Conservation (phyloP, 192 early-diverging fungal genomes). For the Gaertneriomyces sp. region DNA sequence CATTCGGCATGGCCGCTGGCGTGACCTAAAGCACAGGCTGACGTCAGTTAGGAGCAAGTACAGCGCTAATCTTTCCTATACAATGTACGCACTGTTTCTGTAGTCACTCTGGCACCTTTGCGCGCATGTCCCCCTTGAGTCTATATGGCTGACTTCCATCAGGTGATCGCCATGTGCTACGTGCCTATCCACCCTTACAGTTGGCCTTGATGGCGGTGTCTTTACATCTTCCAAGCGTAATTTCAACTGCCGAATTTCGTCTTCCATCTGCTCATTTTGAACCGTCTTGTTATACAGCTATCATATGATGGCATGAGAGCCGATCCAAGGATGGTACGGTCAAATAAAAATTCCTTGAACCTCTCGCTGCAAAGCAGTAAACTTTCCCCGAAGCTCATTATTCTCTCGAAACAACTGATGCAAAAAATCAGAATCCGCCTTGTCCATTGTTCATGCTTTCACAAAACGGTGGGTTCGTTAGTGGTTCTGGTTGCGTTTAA, state of each 20-base stretch:
- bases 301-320: not conserved
- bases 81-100: conserved; percentile 13
- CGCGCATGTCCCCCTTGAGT: conserved; percentile 17
- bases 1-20: conserved; percentile 16
- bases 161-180: too few relatives aligned
- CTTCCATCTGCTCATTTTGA: conserved; percentile 43
- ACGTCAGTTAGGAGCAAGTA: not conserved
- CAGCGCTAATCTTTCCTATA: not conserved
- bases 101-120: conserved; percentile 11
- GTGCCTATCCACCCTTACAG: conserved; percentile 8
- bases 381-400: conserved; percentile 49
- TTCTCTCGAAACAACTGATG: conserved; percentile 56
- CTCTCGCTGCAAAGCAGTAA: conserved; percentile 49
- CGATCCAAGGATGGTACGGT: not conserved
- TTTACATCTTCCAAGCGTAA: conserved; percentile 20
- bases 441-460: conserved; percentile 38
- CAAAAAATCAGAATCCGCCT: conserved; percentile 54
- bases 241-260: conserved; percentile 46
- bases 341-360: conserved; percentile 7
- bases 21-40: conserved; percentile 4
- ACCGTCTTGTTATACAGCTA: conserved; percentile 52
- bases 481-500: not conserved
- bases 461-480: not conserved
- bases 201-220: conserved; percentile 14
- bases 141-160: not conserved